phyloP scores from a whole-genome alignment of 352 stramenopile species.

The Thraustochytrium sp. region DNA sequence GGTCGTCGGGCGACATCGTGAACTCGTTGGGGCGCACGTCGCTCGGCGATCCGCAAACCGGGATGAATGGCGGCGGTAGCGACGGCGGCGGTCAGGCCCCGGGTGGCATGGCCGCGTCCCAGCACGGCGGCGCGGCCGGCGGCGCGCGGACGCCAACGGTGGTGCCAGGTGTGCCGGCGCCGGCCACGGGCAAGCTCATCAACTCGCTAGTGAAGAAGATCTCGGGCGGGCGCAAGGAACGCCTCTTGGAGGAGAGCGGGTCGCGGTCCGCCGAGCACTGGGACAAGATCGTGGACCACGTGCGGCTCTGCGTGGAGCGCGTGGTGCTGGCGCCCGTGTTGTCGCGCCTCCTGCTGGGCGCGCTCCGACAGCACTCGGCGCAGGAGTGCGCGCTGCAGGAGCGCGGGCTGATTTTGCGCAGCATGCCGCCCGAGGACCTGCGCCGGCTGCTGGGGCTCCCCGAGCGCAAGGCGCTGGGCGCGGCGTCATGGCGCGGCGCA shows the following conservation, averaged over 20 bases:
- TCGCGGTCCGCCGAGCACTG: constrained; percentile 36
- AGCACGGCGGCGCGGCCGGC: too few species aligned
- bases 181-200: constrained; percentile 32
- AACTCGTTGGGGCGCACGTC: neutral
- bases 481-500: neutral
- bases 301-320: constrained; percentile 34
- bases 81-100: too few species aligned
- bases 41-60: too few species aligned
- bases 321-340: constrained; percentile 21
- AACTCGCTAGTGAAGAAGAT: constrained; percentile 39
- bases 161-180: neutral
- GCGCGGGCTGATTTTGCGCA: constrained; percentile 4
- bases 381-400: constrained; percentile 33
- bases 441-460: neutral
- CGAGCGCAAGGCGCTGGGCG: neutral
- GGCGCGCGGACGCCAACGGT: too few species aligned
- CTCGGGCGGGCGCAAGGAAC: constrained; percentile 8
- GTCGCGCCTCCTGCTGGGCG: constrained; percentile 2
- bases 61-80: neutral
- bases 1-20: neutral
- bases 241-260: constrained; percentile 3
- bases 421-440: neutral
- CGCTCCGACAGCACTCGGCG: neutral
- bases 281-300: constrained; percentile 37
- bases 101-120: too few species aligned